phyloP scores from a whole-genome alignment of 2,329 filamentous ascomycete species.

The Phyllosticta citribraziliensis region DNA sequence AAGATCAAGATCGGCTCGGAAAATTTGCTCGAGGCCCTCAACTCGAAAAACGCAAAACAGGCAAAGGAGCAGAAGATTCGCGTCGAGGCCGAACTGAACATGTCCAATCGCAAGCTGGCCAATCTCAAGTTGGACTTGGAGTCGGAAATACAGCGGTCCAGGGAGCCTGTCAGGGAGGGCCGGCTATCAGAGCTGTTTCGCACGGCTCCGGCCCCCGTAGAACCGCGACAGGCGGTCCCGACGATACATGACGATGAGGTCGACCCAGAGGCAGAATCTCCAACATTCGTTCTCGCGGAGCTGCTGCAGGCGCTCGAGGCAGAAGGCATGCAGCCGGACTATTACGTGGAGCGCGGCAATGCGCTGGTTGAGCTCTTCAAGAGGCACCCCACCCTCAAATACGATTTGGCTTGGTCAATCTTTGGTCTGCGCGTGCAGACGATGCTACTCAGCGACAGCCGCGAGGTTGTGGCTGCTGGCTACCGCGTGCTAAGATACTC shows the following conservation, averaged over 20 bases:
- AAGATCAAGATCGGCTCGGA: slow-evolving; percentile 98
- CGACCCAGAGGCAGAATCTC: slow-evolving; percentile 65
- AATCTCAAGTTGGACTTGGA: slow-evolving; percentile 51
- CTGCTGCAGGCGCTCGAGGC: slow-evolving; percentile 82
- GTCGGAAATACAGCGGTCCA: slow-evolving; percentile 49
- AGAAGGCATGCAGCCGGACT: slow-evolving; percentile 81
- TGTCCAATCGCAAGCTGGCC: slow-evolving; percentile 65
- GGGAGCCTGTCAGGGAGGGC: slow-evolving; percentile 43
- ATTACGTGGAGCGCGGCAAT: slow-evolving; percentile 90
- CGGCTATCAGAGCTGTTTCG: slow-evolving; percentile 50
- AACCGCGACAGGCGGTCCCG: slow-evolving; percentile 32
- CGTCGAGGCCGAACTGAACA: slow-evolving; percentile 75
- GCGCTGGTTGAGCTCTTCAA: slow-evolving; percentile 94
- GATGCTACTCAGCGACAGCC: slow-evolving; percentile 90
- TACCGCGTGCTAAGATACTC: slow-evolving; percentile 91
- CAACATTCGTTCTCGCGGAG: slow-evolving; percentile 83
- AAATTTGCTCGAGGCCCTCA: slow-evolving; percentile 91
- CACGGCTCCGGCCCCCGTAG: slow-evolving; percentile 44
- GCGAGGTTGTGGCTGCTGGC: slow-evolving; percentile 89
- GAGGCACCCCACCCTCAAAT: slow-evolving; percentile 83
- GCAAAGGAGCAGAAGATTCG: slow-evolving; percentile 55
- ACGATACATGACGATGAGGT: slow-evolving; percentile 56
- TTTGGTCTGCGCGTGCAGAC: slow-evolving; percentile 91
- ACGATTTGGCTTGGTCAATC: slow-evolving; percentile 90
- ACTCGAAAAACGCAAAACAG: slow-evolving; percentile 92